These are phyloP conservation scores for Dittrichia graveolens DNA, from an alignment of 129 eudicot species.

Conservation along the genomic window DNA sequence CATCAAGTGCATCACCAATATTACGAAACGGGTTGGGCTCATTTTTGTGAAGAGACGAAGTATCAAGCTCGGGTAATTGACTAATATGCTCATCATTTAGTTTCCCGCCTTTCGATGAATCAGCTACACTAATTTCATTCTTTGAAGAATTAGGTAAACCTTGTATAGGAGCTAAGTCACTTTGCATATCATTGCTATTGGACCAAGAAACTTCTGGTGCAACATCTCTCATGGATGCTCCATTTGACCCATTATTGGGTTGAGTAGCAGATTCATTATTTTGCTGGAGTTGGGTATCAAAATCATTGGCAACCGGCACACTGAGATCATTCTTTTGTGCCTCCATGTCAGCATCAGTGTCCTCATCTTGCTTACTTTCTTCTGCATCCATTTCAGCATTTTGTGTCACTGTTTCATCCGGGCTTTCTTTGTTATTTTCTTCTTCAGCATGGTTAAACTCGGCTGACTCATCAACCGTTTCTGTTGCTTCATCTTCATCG, in stretches of 20 bases:
- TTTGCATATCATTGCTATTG: slow-evolving; percentile 45
- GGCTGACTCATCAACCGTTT: slow-evolving; percentile 43
- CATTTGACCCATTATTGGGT: slow-evolving; percentile 44
- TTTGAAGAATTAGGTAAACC: slow-evolving; percentile 57
- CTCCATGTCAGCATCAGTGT: slow-evolving; percentile 37
- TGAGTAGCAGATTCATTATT: slow-evolving; percentile 53
- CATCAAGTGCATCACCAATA: slow-evolving; percentile 88
- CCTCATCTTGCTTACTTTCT: slow-evolving; percentile 42
- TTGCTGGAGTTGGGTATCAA: slow-evolving; percentile 28
- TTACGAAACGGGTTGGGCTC: slow-evolving; percentile 89
- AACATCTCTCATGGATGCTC: slow-evolving; percentile 38
- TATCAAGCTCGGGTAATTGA: slow-evolving; percentile 54
- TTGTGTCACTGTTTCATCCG: slow-evolving; percentile 40
- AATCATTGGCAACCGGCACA: slow-evolving; percentile 31
- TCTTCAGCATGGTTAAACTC: slow-evolving; percentile 45
- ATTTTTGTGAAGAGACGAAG: slow-evolving; percentile 44
- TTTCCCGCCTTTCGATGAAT: slow-evolving; percentile 53
- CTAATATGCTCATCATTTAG: slow-evolving; percentile 48
- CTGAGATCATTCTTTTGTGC: slow-evolving; percentile 43
- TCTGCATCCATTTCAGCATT: slow-evolving; percentile 40
- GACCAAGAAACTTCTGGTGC: slow-evolving; percentile 64
- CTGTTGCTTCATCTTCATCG: slow-evolving; percentile 48
- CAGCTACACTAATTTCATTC: slow-evolving; percentile 56
- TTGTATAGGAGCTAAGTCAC: slow-evolving; percentile 61
- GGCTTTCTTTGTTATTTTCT: slow-evolving; percentile 38